phyloP scores from a whole-genome alignment of 2,329 filamentous ascomycete genomes.

The Fragosphaeria purpurea region DNA sequence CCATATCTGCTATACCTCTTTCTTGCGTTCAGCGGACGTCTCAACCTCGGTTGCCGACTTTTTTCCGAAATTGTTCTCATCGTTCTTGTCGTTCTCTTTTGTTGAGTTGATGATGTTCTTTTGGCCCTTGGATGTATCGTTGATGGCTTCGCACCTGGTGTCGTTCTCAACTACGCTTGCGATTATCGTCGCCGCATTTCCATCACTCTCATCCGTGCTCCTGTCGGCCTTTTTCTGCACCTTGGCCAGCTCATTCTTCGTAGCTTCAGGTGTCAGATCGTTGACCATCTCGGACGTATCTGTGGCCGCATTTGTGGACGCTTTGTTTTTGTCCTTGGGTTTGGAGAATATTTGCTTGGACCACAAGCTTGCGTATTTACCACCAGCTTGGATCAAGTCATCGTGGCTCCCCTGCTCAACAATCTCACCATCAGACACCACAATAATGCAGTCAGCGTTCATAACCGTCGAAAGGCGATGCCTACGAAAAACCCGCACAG shows the following conservation, averaged over 20 bases:
- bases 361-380: slow-evolving; percentile 57
- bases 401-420: slow-evolving; percentile 55
- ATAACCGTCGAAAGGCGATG: slow-evolving; percentile 63
- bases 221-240: slow-evolving; percentile 15
- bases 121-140: slow-evolving; percentile 6
- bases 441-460: slow-evolving; percentile 57
- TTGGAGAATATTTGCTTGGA: slow-evolving; percentile 46
- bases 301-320: slow-evolving; percentile 13
- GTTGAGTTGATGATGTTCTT: slow-evolving; percentile 6
- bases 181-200: not conserved
- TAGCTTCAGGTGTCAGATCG: slow-evolving; percentile 26
- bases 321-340: slow-evolving; percentile 30
- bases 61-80: slow-evolving; percentile 9
- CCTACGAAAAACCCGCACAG: slow-evolving; percentile 24
- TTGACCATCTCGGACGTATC: slow-evolving; percentile 22
- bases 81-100: slow-evolving; percentile 15
- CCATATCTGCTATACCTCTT: slow-evolving; percentile 36
- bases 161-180: not conserved
- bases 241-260: slow-evolving; percentile 25
- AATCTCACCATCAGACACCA: slow-evolving; percentile 52
- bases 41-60: slow-evolving; percentile 13
- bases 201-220: not conserved
- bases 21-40: slow-evolving; percentile 29
- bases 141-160: no score
- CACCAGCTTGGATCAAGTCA: slow-evolving; percentile 45